These are phyloP conservation scores for Bryum argenteum DNA, from an alignment of 225 moss, liverwort and hornwort species.

Conservation along the genomic window DNA sequence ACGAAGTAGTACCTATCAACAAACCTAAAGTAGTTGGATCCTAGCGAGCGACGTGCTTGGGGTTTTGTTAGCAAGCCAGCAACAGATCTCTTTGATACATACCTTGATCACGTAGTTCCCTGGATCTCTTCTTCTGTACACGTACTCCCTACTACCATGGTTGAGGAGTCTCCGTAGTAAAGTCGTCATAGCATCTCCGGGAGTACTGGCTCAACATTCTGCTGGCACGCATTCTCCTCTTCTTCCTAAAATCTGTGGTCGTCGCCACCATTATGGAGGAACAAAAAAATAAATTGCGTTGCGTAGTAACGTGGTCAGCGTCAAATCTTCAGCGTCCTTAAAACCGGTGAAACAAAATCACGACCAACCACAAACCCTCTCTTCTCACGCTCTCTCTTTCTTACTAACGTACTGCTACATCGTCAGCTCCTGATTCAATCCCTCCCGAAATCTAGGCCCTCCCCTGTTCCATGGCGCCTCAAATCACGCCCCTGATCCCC, in stretches of 20 bases:
- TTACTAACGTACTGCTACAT: constrained; percentile 15
- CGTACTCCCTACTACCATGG: constrained; percentile 38
- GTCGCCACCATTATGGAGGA: constrained; percentile 29
- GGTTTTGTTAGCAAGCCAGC: constrained; percentile 17
- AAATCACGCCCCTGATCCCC: constrained; percentile 46
- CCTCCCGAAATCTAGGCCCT: constrained; percentile 41
- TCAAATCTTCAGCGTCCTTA: constrained; percentile 35
- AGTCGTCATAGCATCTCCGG: constrained; percentile 32
- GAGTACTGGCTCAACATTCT: neutral
- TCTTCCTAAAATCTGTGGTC: constrained; percentile 27
- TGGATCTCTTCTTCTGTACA: constrained; percentile 39
- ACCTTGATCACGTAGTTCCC: constrained; percentile 37
- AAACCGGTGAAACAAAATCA: constrained; percentile 43
- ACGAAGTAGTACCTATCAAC: constrained; percentile 15
- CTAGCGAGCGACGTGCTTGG: constrained; percentile 17
- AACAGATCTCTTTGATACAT: constrained; percentile 36
- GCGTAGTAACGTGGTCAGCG: constrained; percentile 24
- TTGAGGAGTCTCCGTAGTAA: constrained; percentile 22
- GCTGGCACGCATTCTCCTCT: constrained; percentile 27
- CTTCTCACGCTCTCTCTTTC: neutral
- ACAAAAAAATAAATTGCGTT: neutral
- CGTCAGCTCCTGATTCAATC: constrained; percentile 33
- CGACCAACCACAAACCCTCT: constrained; percentile 21
- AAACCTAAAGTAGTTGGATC: constrained; percentile 38
- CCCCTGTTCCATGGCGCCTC: constrained; percentile 44